These are phyloP conservation scores for Leishmania turanica DNA, from an alignment of 208 protist species.

Conservation along the genomic window DNA sequence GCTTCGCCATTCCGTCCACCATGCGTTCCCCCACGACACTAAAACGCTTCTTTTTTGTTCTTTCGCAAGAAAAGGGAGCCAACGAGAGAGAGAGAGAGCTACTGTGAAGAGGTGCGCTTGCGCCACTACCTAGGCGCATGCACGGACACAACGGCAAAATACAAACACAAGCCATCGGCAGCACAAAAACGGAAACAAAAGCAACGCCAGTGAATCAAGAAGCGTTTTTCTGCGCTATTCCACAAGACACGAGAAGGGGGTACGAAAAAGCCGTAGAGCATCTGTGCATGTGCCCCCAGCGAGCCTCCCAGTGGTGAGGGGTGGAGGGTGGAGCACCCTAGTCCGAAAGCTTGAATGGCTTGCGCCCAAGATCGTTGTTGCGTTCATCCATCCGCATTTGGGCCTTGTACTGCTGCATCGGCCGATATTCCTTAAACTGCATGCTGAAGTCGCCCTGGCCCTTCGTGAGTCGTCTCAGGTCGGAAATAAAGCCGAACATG, in stretches of 20 bases:
- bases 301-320: neutral
- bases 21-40: neutral
- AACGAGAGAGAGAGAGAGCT: neutral
- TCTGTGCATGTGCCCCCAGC: neutral
- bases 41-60: neutral
- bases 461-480: slow-evolving; percentile 91
- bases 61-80: neutral
- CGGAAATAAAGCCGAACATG: slow-evolving; percentile 95
- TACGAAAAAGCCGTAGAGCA: neutral
- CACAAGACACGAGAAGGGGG: neutral
- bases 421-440: slow-evolving; percentile 93
- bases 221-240: neutral
- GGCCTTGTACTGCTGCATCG: slow-evolving; percentile 91
- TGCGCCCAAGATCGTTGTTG: slow-evolving; percentile 82
- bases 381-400: slow-evolving; percentile 91
- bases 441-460: slow-evolving; percentile 94
- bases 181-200: neutral
- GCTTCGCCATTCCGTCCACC: neutral
- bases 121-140: neutral
- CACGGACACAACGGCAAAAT: neutral
- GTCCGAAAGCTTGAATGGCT: slow-evolving; percentile 64
- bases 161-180: neutral
- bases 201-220: neutral
- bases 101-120: neutral
- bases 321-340: slow-evolving; percentile 24